Conservation (phyloP, 371 early-diverging fungal species). For the Mucor mucedo region DNA sequence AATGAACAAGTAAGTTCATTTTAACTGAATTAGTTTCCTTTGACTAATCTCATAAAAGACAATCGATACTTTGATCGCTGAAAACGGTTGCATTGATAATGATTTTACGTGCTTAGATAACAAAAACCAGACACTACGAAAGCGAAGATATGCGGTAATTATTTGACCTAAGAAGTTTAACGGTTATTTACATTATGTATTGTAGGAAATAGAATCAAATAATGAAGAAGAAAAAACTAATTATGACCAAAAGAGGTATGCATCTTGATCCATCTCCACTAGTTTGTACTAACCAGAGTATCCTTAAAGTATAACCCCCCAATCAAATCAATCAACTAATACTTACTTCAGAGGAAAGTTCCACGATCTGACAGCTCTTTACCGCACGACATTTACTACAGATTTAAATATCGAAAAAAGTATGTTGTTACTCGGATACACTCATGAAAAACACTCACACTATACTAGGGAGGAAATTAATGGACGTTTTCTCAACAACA, state of each 20-base stretch:
- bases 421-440: background rate
- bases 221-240: slow-evolving; percentile 3
- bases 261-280: background rate
- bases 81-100: too few species aligned
- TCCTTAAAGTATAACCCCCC: too few species aligned
- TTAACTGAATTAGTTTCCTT: background rate
- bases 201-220: slow-evolving; percentile 1
- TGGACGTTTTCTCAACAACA: slow-evolving; percentile 62
- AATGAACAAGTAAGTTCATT: slow-evolving; percentile 6
- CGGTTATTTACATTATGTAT: background rate
- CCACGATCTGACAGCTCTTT: slow-evolving; percentile 71
- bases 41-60: background rate
- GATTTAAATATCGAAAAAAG: background rate
- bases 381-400: slow-evolving; percentile 23
- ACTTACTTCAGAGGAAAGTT: slow-evolving; percentile 49
- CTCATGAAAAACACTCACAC: background rate
- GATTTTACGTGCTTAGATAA: too few species aligned
- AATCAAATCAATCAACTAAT: too few species aligned
- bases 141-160: slow-evolving; percentile 2
- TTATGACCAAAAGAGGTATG: background rate
- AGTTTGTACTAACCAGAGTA: too few species aligned
- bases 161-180: background rate
- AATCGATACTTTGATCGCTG: background rate
- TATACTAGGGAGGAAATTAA: slow-evolving; percentile 3
- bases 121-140: background rate